Evolutionary conservation across 177 flowering plant species (phyloP).

Genomic region (Vitis hybrid): DNA sequence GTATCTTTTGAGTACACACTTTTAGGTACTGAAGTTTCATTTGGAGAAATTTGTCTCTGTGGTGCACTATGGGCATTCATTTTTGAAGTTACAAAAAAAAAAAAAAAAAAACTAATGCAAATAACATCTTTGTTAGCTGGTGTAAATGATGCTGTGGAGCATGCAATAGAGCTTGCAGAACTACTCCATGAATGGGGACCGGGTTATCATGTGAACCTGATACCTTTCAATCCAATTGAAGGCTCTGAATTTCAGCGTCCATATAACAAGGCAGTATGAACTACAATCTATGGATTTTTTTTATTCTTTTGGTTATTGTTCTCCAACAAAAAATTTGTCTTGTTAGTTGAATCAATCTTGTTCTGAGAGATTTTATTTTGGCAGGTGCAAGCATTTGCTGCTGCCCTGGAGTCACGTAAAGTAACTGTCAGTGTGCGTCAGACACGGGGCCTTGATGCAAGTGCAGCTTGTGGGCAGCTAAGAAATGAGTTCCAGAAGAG

Average conservation of each 20-base stretch:
- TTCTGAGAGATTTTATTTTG: slow-evolving; percentile 1
- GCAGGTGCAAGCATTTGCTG: slow-evolving; percentile 76
- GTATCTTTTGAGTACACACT: slow-evolving; percentile 94
- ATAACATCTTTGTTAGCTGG: slow-evolving; percentile 67
- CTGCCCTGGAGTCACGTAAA: slow-evolving; percentile 77
- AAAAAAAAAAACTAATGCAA: neutral
- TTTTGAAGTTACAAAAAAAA: neutral
- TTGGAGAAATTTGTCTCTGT: neutral
- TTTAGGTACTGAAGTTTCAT: slow-evolving; percentile 49
- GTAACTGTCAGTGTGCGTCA: slow-evolving; percentile 79
- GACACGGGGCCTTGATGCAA: slow-evolving; percentile 93
- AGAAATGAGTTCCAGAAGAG: slow-evolving; percentile 86
- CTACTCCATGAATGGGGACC: slow-evolving; percentile 82
- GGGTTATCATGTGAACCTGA: slow-evolving; percentile 83
- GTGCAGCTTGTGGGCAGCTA: slow-evolving; percentile 98
- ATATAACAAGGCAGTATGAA: slow-evolving; percentile 66
- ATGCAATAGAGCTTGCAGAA: slow-evolving; percentile 85
- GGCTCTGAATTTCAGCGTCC: slow-evolving; percentile 86
- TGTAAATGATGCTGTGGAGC: slow-evolving; percentile 74
- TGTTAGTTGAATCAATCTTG: neutral
- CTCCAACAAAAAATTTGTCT: neutral
- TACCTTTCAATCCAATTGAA: slow-evolving; percentile 92
- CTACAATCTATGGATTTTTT: neutral
- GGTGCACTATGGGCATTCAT: neutral
- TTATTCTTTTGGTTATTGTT: neutral